Evolutionary conservation across 2,329 filamentous ascomycete genomes (phyloP), one percentile per base, ranked within the genome.

Genomic region (Fusarium protoensiforme): DNA sequence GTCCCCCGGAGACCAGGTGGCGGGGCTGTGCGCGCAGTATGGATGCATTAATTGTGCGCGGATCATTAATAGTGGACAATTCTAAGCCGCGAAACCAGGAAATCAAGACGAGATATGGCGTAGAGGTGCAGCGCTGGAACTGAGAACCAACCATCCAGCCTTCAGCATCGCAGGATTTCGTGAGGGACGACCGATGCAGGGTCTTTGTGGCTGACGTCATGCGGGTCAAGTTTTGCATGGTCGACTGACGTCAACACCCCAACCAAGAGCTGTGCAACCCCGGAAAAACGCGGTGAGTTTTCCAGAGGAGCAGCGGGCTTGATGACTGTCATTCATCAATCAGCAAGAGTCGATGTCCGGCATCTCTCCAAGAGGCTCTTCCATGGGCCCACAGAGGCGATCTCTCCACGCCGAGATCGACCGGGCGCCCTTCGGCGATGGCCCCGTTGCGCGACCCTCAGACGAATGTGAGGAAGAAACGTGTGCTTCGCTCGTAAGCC

Each of bases 121-220:
- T 77, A 63, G 74, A 68, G 72, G 61, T 72, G 72, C 73, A 77
- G 69, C 48, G 29, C 35, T n/a, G 33, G 18, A 54, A 35, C 46
- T 36, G 41, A 58, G 36, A 61, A 51, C 22, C 69, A 73, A 58
- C 70, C 70, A 67, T 64, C 61, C 72, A 68, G 31, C 59, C 60
- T 48, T 36, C 43, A 46, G 48, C 61, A 61, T 64, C 48, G 64
- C 53, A 33, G 66, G 56, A 51, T 65, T 66, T 72, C 68, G 61
- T 71, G 71, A 68, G 71, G 69, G 60, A 65, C 39, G 64, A 58
- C 48, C 56, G 54, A 73, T 75, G 57, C 66, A 76, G 76, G 74
- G 76, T 72, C 76, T 67, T 68, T 35, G 64, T 69, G 68, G 43
- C 54, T 74, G 74, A 78, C 76, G 76, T 78, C 76, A 78, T 78